phyloP scores from a whole-genome alignment of 2,329 filamentous ascomycete genomes.

The Aspergillus fructus region DNA sequence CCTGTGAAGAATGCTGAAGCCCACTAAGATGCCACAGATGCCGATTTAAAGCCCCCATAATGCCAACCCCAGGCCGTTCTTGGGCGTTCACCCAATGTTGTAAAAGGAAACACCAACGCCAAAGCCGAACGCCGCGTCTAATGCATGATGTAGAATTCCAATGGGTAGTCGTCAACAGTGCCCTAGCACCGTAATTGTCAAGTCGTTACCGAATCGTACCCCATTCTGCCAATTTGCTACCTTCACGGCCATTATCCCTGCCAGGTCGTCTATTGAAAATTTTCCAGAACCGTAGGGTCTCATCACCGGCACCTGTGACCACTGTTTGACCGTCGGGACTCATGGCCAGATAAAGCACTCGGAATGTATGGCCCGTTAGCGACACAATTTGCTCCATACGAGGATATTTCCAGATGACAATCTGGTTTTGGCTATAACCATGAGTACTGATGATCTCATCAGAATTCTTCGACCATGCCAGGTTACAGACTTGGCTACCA shows the following conservation, averaged over 20 bases:
- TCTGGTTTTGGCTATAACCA: constrained; percentile 96
- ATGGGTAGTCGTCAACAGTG: constrained; percentile 13
- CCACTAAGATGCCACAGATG: constrained; percentile 31
- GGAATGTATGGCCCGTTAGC: constrained; percentile 92
- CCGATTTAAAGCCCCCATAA: constrained; percentile 24
- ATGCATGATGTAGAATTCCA: constrained; percentile 30
- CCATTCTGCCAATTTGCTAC: constrained; percentile 70
- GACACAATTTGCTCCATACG: constrained; percentile 97
- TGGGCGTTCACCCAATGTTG: constrained; percentile 21
- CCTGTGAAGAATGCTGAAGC: constrained; percentile 22
- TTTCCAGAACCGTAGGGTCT: constrained; percentile 95
- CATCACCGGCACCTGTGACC: constrained; percentile 93
- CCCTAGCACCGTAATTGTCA: constrained; percentile 15
- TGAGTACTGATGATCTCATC: constrained; percentile 98
- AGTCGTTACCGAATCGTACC: constrained; percentile 68
- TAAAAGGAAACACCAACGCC: constrained; percentile 20
- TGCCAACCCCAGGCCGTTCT: constrained; percentile 26
- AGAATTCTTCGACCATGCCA: constrained; percentile 95
- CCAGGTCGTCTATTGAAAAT: constrained; percentile 83
- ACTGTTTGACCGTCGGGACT: constrained; percentile 92
- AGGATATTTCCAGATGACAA: constrained; percentile 99
- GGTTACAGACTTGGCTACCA: constrained; percentile 96
- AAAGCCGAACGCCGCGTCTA: constrained; percentile 34
- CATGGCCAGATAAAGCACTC: constrained; percentile 95
- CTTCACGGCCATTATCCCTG: constrained; percentile 65